phyloP scores from a whole-genome alignment of 2,329 filamentous ascomycete species.

The Xylaria sp. region DNA sequence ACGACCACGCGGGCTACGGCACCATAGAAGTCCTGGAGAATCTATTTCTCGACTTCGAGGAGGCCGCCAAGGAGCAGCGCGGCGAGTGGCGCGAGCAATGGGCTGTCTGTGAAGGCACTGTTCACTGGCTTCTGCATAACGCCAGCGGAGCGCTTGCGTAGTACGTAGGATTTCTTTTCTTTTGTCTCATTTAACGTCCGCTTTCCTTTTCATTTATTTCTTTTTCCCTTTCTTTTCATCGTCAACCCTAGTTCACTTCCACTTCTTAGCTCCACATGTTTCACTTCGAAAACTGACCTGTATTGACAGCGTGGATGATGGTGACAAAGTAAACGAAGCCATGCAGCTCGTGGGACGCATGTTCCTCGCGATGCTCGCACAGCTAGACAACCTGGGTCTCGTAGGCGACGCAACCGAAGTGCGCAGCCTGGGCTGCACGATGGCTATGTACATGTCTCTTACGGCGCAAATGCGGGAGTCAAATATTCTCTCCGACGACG shows the following conservation, averaged over 20 bases:
- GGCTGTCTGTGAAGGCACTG: conserved; percentile 55
- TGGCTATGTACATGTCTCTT: conserved; percentile 51
- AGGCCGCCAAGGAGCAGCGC: conserved; percentile 44
- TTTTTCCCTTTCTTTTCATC: neutral
- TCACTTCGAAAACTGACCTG: neutral
- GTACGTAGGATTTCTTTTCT: conserved; percentile 35
- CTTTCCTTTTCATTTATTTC: neutral
- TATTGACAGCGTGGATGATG: conserved; percentile 46
- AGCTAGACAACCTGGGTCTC: conserved; percentile 49
- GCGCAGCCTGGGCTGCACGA: conserved; percentile 53
- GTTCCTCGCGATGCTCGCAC: conserved; percentile 55
- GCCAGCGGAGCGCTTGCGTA: conserved; percentile 32
- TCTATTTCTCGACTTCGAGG: conserved; percentile 53
- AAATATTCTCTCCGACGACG: conserved; percentile 38
- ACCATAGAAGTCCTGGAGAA: conserved; percentile 58
- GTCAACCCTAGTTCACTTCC: neutral
- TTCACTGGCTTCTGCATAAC: conserved; percentile 46
- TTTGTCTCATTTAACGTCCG: neutral
- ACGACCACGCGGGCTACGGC: conserved; percentile 56
- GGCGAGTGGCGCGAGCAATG: conserved; percentile 53
- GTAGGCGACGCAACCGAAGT: conserved; percentile 52
- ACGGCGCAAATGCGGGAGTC: conserved; percentile 30
- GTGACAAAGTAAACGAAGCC: conserved; percentile 38
- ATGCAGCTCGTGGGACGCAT: conserved; percentile 47
- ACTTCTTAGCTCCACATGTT: too few species aligned